Base-by-base conservation (phyloP, 2,329 filamentous ascomycete species). In the Paraphaeosphaeria sporulosa region DNA sequence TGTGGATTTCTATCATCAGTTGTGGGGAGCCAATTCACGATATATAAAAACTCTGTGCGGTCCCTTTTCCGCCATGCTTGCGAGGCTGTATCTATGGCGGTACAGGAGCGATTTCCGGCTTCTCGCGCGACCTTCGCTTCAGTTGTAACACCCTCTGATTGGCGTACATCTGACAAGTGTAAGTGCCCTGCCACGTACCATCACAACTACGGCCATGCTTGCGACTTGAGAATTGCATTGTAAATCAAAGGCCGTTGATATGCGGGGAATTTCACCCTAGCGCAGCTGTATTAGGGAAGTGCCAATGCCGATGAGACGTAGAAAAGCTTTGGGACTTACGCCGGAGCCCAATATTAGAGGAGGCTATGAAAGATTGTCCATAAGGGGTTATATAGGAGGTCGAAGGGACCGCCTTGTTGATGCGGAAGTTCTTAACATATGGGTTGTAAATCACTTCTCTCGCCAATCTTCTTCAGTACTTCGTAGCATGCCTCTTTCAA, bases 241-340 rank as follows among this genome's bases (percentile, higher is more conserved):
- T 30, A 10, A 25, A 10, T 7, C 25, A 5, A 23, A 23, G 23
- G 19, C 21, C 44, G 44, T 48, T 48, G 25, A 13, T 13, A 27
- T 48, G 44, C 15, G 44, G 44, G 44, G 44, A 48, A 25, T 5
- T 21, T 4, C 10, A 48, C 21, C 44, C 21, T 48, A 48, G 30
- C 23, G 25, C 19, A 30, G 44, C 3, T 6, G 12, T 30, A 15
- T 25, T 30, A 9, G 15, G 17, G 27, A 23, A 27, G 15, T 48
- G 44, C 44, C 44, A 48, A 48, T 48, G 23, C 44, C 44, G 44
- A 48, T 13, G 44, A 8, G 25, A 30, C 44, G 25, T n/a, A n/a
- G n/a, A n/a, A n/a, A n/a, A n/a, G n/a, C n/a, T 48, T 25, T 9
- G 23, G 12, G 23, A 9, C 19, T 13, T 47, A 47, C 19, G 13